These are phyloP conservation scores for Kockovaella imperatae DNA, from an alignment of 768 basidiomycete species.

Conservation along the genomic window DNA sequence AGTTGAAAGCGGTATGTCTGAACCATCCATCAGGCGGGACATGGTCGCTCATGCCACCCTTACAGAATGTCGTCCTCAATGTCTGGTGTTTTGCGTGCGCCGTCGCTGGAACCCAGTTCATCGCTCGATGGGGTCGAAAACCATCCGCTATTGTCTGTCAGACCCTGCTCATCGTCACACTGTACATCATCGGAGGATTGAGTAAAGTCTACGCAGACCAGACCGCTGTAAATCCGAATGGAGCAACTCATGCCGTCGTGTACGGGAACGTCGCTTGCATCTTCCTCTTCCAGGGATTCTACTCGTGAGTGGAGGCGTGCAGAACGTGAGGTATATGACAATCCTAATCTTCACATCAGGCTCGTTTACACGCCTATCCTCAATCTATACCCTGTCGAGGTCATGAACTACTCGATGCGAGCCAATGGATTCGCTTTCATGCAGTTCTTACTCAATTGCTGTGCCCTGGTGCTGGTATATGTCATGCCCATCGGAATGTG, in stretches of 20 bases:
- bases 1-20: slow-evolving; percentile 12
- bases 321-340: neutral
- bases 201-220: slow-evolving; percentile 8
- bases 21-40: neutral
- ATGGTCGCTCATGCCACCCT: neutral
- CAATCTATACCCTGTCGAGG: slow-evolving; percentile 8
- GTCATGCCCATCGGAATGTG: slow-evolving; percentile 34
- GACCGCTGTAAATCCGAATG: no score
- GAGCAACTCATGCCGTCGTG: slow-evolving; percentile 1
- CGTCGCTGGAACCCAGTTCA: slow-evolving; percentile 6
- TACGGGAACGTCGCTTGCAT: slow-evolving; percentile 14
- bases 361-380: neutral
- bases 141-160: slow-evolving; percentile 4
- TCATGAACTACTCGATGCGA: slow-evolving; percentile 55
- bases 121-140: slow-evolving; percentile 7
- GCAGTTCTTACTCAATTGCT: neutral
- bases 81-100: slow-evolving; percentile 10
- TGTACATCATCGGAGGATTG: slow-evolving; percentile 14
- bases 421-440: slow-evolving; percentile 70
- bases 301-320: slow-evolving; percentile 10
- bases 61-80: slow-evolving; percentile 16
- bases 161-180: slow-evolving; percentile 1
- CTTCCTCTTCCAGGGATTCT: slow-evolving; percentile 18
- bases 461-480: slow-evolving; percentile 20
- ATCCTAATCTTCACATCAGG: neutral